Evolutionary conservation across 2,329 filamentous ascomycete species (phyloP).

Genomic region (Myriosclerotinia scirpicola): DNA sequence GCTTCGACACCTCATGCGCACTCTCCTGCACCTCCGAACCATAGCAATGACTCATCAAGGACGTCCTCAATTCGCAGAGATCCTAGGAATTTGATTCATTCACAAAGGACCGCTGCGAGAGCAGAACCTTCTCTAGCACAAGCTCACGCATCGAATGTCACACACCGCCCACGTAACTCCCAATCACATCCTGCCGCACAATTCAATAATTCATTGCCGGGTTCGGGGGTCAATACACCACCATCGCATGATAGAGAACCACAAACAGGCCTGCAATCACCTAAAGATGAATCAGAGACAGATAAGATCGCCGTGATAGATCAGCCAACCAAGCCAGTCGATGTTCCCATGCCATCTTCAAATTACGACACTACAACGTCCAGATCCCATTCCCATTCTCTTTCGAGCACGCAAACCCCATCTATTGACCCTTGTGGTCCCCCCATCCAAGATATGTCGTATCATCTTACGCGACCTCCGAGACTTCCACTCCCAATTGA

Average conservation of each 20-base stretch:
- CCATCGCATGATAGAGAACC: slow-evolving; percentile 31
- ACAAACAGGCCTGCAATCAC: slow-evolving; percentile 33
- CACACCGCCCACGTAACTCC: slow-evolving; percentile 37
- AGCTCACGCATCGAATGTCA: slow-evolving; percentile 44
- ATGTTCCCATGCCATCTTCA: slow-evolving; percentile 45
- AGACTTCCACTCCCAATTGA: slow-evolving; percentile 90
- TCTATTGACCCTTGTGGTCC: slow-evolving; percentile 56
- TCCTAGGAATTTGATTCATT: slow-evolving; percentile 54
- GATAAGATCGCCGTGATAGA: slow-evolving; percentile 42
- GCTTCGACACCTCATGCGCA: slow-evolving; percentile 39
- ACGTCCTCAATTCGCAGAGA: slow-evolving; percentile 41
- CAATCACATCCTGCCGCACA: slow-evolving; percentile 31
- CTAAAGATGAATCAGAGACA: slow-evolving; percentile 35
- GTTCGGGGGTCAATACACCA: slow-evolving; percentile 29
- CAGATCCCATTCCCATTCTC: slow-evolving; percentile 36
- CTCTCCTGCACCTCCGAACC: slow-evolving; percentile 36
- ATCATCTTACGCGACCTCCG: slow-evolving; percentile 70
- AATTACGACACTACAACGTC: slow-evolving; percentile 34
- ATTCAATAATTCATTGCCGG: slow-evolving; percentile 29
- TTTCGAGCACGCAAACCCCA: slow-evolving; percentile 25
- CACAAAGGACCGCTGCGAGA: slow-evolving; percentile 56
- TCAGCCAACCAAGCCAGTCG: slow-evolving; percentile 57
- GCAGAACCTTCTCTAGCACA: slow-evolving; percentile 63
- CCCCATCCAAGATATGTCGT: slow-evolving; percentile 52
- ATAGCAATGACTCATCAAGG: slow-evolving; percentile 37